These are phyloP conservation scores for Cerrena zonata DNA, from an alignment of 1,284 basidiomycete species.

Conservation along the genomic window DNA sequence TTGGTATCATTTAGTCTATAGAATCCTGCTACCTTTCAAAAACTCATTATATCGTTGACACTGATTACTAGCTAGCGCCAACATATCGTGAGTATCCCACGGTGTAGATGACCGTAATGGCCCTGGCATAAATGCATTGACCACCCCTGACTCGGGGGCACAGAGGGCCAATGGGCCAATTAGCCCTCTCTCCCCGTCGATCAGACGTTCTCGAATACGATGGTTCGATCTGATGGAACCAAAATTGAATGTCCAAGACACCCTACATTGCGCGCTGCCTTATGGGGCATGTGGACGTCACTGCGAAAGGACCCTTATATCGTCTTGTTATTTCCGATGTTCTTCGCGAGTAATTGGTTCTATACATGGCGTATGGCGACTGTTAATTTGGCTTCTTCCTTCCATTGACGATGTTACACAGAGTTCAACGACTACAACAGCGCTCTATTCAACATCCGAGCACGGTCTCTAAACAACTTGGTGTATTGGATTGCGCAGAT, in stretches of 20 bases:
- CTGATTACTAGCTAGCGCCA: no score
- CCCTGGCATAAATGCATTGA: no score
- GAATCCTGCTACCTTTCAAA: no score
- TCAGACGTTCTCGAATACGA: no score
- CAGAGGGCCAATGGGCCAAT: no score
- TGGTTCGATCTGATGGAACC: constrained; percentile 69
- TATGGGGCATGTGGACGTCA: constrained; percentile 43
- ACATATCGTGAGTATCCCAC: no score
- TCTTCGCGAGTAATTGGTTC: constrained; percentile 72
- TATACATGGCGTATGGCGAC: constrained; percentile 68
- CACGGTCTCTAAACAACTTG: constrained; percentile 60
- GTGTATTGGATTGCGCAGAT: constrained; percentile 68
- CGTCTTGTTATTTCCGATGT: constrained; percentile 41
- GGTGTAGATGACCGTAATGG: no score
- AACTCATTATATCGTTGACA: no score
- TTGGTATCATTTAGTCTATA: no score
- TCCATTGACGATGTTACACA: constrained; percentile 18
- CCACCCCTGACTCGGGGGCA: no score
- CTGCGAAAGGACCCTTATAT: constrained; percentile 46
- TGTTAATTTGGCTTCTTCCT: no score
- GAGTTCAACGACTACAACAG: constrained; percentile 67
- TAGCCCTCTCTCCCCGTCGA: no score
- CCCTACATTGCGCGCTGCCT: constrained; percentile 63
- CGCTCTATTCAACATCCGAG: constrained; percentile 61
- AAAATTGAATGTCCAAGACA: constrained; percentile 53